Conservation (phyloP, 768 basidiomycete genomes). For the Tephrocybe sp. region DNA sequence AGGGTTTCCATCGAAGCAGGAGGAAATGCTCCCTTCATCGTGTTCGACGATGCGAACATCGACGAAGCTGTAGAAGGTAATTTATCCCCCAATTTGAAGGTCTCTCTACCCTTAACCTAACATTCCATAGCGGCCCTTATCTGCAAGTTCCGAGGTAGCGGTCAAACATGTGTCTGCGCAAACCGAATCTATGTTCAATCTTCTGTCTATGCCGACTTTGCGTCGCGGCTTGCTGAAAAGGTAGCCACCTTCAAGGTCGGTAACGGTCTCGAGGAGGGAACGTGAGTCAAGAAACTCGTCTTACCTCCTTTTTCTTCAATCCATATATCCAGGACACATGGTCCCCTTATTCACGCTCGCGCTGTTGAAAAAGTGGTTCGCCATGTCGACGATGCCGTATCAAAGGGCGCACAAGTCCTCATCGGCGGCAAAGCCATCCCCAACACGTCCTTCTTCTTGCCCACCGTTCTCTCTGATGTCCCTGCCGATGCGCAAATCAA, state of each 20-base stretch:
- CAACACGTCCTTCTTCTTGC: conserved; percentile 70
- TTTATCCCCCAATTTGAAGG: conserved; percentile 12
- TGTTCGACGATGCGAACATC: conserved; percentile 95
- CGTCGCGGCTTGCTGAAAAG: conserved; percentile 79
- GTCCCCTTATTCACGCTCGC: conserved; percentile 87
- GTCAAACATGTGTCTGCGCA: conserved; percentile 86
- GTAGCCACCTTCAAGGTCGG: conserved; percentile 88
- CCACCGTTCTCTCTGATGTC: conserved; percentile 90
- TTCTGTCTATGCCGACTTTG: conserved; percentile 89
- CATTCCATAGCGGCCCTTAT: conserved; percentile 55
- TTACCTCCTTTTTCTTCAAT: background rate
- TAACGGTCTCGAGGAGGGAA: conserved; percentile 76
- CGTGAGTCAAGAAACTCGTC: conserved; percentile 45
- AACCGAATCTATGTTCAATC: conserved; percentile 95
- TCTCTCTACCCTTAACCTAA: background rate
- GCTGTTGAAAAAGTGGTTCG: conserved; percentile 83
- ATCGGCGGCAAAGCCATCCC: conserved; percentile 80
- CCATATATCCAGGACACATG: conserved; percentile 70
- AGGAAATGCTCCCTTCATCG: conserved; percentile 95
- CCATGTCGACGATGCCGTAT: conserved; percentile 88
- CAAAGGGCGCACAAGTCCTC: conserved; percentile 83
- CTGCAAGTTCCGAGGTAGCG: conserved; percentile 79
- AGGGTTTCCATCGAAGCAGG: conserved; percentile 83
- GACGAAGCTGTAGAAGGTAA: conserved; percentile 86
- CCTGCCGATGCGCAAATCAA: conserved; percentile 62